Evolutionary conservation across 257 asterid genomes (phyloP).

Genomic region (Plantago elongata): DNA sequence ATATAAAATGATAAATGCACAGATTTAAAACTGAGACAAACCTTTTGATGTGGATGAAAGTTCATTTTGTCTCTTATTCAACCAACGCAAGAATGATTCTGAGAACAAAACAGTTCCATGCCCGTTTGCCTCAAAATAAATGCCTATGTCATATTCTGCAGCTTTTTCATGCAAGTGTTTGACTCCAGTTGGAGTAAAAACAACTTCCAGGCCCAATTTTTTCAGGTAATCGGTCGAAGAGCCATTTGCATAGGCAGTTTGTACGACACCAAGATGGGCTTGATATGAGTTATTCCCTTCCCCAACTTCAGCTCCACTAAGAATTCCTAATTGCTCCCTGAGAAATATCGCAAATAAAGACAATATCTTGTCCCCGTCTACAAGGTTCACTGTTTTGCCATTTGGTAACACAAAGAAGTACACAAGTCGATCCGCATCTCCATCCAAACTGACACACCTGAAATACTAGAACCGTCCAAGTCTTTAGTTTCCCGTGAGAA

Average conservation of each 20-base stretch:
- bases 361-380: constrained; percentile 95
- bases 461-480: constrained; percentile 44
- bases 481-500: constrained; percentile 23
- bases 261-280: constrained; percentile 68
- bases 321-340: constrained; percentile 60
- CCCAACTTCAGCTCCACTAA: constrained; percentile 38
- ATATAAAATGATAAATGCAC: constrained; percentile 6
- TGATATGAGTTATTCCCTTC: constrained; percentile 34
- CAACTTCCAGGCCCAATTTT: constrained; percentile 69
- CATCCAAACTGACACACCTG: constrained; percentile 98
- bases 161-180: constrained; percentile 89
- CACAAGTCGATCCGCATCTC: constrained; percentile 95
- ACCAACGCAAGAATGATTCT: constrained; percentile 50
- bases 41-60: constrained; percentile 61
- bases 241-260: constrained; percentile 97
- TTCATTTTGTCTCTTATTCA: constrained; percentile 45
- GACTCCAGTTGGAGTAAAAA: constrained; percentile 86
- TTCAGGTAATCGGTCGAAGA: constrained; percentile 88
- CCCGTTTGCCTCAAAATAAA: constrained; percentile 96
- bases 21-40: constrained; percentile 21
- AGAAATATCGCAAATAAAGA: constrained; percentile 82
- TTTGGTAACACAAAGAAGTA: constrained; percentile 60
- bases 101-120: constrained; percentile 95
- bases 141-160: constrained; percentile 82
- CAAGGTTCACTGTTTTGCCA: constrained; percentile 64